Evolutionary conservation across 192 early-diverging fungal species (phyloP).

Genomic region (Umbelopsis ramanniana): DNA sequence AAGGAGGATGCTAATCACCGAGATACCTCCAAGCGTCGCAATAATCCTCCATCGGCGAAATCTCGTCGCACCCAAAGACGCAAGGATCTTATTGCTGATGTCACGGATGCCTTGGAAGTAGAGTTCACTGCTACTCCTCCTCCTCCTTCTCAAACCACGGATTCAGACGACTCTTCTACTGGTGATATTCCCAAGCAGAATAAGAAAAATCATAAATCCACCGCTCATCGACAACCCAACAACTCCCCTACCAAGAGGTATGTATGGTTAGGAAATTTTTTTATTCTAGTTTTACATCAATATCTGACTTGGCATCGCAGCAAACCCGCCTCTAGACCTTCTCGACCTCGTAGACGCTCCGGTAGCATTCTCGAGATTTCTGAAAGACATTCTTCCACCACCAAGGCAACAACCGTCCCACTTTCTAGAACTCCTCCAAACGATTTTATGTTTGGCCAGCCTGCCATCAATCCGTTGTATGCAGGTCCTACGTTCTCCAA

Average conservation of each 20-base stretch:
- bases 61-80: conserved; percentile 48
- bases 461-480: conserved; percentile 35
- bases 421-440: conserved; percentile 21
- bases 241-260: conserved; percentile 1
- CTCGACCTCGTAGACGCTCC: conserved; percentile 24
- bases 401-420: not conserved
- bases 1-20: conserved; percentile 1
- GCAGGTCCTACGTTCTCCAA: conserved; percentile 65
- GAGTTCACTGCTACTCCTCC: conserved; percentile 28
- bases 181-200: not conserved
- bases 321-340: conserved; percentile 19
- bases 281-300: not conserved
- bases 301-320: not conserved
- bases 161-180: conserved; percentile 44
- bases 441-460: conserved; percentile 16
- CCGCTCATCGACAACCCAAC: not conserved
- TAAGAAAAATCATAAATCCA: not conserved
- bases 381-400: not conserved
- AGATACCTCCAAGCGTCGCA: conserved; percentile 24
- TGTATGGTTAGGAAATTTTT: not conserved
- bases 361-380: conserved; percentile 27
- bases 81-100: conserved; percentile 47
- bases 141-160: conserved; percentile 31
- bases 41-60: conserved; percentile 40
- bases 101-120: conserved; percentile 38